Conservation (phyloP, 805 yeast genomes). For the Sporopachydermia quercuum region DNA sequence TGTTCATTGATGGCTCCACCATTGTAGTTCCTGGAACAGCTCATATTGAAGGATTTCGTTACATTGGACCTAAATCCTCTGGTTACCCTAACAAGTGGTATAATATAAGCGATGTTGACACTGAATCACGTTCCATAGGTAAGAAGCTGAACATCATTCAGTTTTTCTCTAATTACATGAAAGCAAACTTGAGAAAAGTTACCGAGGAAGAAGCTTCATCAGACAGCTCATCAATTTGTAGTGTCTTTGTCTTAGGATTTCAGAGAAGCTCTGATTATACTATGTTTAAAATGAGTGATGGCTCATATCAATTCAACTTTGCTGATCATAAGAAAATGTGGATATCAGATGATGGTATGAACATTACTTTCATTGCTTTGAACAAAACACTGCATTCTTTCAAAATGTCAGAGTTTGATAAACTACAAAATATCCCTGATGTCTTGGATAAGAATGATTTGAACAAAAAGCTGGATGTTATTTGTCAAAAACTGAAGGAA, state of each 20-base stretch:
- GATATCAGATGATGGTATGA: slow-evolving; percentile 58
- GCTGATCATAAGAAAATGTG: slow-evolving; percentile 88
- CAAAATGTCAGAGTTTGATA: slow-evolving; percentile 6
- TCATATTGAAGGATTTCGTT: slow-evolving; percentile 51
- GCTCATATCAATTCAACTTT: slow-evolving; percentile 87
- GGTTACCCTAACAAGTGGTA: slow-evolving; percentile 30
- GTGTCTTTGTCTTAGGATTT: slow-evolving; percentile 61
- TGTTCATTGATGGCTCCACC: slow-evolving; percentile 75
- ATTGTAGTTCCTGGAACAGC: slow-evolving; percentile 44
- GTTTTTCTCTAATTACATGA: slow-evolving; percentile 86
- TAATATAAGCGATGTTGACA: slow-evolving; percentile 22
- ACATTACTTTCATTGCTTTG: slow-evolving; percentile 56
- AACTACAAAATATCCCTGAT: slow-evolving; percentile 5
- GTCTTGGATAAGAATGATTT: not conserved
- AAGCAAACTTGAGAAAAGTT: slow-evolving; percentile 70
- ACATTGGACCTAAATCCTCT: slow-evolving; percentile 19
- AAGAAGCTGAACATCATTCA: slow-evolving; percentile 72
- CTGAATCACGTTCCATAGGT: slow-evolving; percentile 20
- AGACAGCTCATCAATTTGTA: slow-evolving; percentile 9
- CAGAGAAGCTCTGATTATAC: slow-evolving; percentile 67
- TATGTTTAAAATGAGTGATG: slow-evolving; percentile 88
- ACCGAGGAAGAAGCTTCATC: slow-evolving; percentile 38
- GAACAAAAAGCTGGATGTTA: slow-evolving; percentile 1
- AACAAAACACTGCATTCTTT: slow-evolving; percentile 24
- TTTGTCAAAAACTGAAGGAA: not conserved